phyloP scores from a whole-genome alignment of 2,329 filamentous ascomycete species.

The Zasmidium cellare region DNA sequence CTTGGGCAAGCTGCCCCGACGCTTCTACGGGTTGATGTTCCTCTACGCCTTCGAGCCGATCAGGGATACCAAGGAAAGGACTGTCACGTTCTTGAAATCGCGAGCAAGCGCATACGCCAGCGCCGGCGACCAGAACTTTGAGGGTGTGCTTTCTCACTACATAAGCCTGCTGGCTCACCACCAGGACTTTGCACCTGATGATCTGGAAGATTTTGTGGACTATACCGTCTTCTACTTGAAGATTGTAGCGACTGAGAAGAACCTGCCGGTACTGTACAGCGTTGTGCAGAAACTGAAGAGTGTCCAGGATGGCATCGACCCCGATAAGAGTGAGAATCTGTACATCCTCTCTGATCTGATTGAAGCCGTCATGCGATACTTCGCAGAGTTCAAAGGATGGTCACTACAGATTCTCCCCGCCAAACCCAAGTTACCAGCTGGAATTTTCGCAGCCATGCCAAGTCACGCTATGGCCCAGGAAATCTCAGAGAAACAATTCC shows the following conservation, averaged over 20 bases:
- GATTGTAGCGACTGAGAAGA: conserved; percentile 79
- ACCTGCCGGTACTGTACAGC: conserved; percentile 84
- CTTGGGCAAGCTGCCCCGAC: conserved; percentile 60
- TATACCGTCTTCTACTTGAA: conserved; percentile 90
- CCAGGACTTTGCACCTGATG: conserved; percentile 75
- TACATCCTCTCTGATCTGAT: conserved; percentile 88
- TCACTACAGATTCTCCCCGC: conserved; percentile 78
- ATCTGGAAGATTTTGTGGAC: conserved; percentile 77
- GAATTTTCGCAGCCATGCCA: conserved; percentile 73
- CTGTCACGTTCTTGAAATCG: conserved; percentile 86
- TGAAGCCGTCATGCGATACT: conserved; percentile 77
- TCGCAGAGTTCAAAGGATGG: conserved; percentile 84
- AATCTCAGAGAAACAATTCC: conserved; percentile 81
- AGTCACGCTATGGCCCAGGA: conserved; percentile 78
- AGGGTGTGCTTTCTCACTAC: conserved; percentile 77
- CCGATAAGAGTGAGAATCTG: conserved; percentile 68
- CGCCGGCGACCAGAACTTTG: conserved; percentile 63
- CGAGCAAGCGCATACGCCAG: conserved; percentile 66
- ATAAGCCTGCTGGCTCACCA: conserved; percentile 90
- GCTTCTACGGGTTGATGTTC: conserved; percentile 90
- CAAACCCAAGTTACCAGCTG: conserved; percentile 74
- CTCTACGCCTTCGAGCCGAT: conserved; percentile 88
- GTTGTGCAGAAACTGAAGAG: conserved; percentile 92
- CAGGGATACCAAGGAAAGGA: conserved; percentile 68
- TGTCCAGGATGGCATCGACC: conserved; percentile 74